Percentiles rank a stretch among this genome's conserved stretches.
Evolutionary conservation across 2,329 filamentous ascomycete species (phyloP).

Genomic region (Nemania sp.): DNA sequence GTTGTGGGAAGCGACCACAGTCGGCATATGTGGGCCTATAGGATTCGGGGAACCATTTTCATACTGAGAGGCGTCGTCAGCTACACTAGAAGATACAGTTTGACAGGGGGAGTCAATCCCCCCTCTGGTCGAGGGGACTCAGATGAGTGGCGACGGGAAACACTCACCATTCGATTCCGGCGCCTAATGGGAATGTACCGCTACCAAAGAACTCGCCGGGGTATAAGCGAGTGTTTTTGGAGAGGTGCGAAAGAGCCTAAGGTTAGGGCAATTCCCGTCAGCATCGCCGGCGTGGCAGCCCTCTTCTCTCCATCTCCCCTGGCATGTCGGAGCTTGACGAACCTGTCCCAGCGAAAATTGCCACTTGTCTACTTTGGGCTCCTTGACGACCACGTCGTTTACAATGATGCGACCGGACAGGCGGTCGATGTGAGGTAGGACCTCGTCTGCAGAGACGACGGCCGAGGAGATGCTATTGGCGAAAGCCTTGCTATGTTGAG

Average conservation of each 20-base stretch:
- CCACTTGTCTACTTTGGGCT: slow-evolving; percentile 30
- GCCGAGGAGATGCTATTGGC: slow-evolving; percentile 36
- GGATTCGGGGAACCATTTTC: neutral
- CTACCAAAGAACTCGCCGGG: slow-evolving; percentile 38
- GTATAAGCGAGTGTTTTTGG: slow-evolving; percentile 32
- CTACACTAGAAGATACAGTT: neutral
- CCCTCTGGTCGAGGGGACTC: too few species aligned
- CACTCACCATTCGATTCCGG: slow-evolving; percentile 35
- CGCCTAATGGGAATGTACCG: slow-evolving; percentile 34
- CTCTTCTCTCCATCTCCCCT: neutral
- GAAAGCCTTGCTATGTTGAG: slow-evolving; percentile 37
- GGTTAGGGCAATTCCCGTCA: slow-evolving; percentile 1
- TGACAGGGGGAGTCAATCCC: neutral
- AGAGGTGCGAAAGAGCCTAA: slow-evolving; percentile 33
- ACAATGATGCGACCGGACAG: slow-evolving; percentile 33
- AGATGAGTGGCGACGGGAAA: neutral
- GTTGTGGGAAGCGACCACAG: neutral
- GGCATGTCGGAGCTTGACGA: neutral
- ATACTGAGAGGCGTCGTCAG: slow-evolving; percentile 8
- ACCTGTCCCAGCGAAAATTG: slow-evolving; percentile 35
- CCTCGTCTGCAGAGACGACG: slow-evolving; percentile 34
- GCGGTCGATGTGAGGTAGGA: slow-evolving; percentile 25
- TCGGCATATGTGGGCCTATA: too few species aligned
- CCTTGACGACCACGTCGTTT: slow-evolving; percentile 30
- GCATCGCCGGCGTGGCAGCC: neutral